Conservation (phyloP, 345 rosid species). For the Reutealis trisperma region DNA sequence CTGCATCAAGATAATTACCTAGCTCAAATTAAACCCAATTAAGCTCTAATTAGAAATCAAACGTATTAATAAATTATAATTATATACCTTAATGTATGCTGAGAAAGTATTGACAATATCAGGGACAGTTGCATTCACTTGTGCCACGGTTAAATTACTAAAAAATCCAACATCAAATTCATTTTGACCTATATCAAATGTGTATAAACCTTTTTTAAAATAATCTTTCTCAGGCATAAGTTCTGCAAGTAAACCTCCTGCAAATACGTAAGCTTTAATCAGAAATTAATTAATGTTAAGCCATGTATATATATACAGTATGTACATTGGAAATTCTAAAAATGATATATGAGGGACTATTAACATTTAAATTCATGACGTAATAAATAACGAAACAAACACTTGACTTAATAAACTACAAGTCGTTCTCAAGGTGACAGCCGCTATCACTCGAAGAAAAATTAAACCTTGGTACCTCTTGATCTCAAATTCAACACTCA, state of each 20-base stretch:
- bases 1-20: conserved; percentile 24
- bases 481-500: no score
- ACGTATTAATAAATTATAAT: neutral
- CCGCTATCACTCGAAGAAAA: no score
- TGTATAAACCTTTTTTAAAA: conserved; percentile 50
- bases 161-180: conserved; percentile 46
- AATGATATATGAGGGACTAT: no score
- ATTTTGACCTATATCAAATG: conserved; percentile 66
- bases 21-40: no score
- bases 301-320: no score
- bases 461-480: no score
- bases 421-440: no score
- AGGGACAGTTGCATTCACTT: conserved; percentile 47
- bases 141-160: conserved; percentile 27
- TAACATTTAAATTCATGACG: no score
- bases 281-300: neutral
- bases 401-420: no score
- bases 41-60: no score
- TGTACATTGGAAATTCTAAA: no score
- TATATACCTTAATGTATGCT: conserved; percentile 37
- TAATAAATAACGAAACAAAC: no score
- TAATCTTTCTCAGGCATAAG: conserved; percentile 42
- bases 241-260: conserved; percentile 36
- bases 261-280: neutral
- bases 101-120: conserved; percentile 39